phyloP scores from a whole-genome alignment of 1,284 basidiomycete species.

The Tylopilus sp. region DNA sequence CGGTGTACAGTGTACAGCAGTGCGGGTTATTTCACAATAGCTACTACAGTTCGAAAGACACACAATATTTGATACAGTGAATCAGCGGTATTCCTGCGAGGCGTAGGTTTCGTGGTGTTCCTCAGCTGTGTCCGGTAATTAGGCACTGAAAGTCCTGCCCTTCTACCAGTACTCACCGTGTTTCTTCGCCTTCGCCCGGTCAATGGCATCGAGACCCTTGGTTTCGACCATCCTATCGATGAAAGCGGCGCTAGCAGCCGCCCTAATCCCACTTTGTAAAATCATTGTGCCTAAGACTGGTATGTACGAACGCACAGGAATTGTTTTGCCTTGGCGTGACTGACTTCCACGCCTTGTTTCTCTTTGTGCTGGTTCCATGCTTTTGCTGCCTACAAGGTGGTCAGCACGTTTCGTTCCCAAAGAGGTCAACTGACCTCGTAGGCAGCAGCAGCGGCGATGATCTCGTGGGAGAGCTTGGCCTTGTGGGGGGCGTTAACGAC shows the following conservation, averaged over 20 bases:
- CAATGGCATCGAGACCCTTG: constrained; percentile 46
- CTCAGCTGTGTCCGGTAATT: constrained; percentile 10
- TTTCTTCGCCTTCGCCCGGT: constrained; percentile 37
- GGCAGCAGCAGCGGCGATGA: constrained; percentile 30
- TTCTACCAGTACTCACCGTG: constrained; percentile 6
- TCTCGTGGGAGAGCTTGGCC: constrained; percentile 28
- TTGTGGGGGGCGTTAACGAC: constrained; percentile 36
- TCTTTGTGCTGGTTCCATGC: constrained; percentile 21
- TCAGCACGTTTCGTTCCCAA: constrained; percentile 3
- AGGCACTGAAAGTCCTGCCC: background rate
- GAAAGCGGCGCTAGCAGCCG: constrained; percentile 40
- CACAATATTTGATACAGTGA: background rate
- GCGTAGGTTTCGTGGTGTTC: background rate
- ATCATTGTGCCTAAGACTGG: background rate
- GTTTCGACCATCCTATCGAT: constrained; percentile 47
- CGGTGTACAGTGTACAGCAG: constrained; percentile 4
- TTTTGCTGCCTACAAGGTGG: constrained; percentile 25
- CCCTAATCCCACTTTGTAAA: constrained; percentile 19
- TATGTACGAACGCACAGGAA: constrained; percentile 17
- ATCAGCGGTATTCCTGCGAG: background rate
- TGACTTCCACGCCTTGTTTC: constrained; percentile 14
- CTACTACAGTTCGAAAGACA: background rate
- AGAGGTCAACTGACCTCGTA: constrained; percentile 18
- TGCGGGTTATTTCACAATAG: background rate
- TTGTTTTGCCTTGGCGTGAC: constrained; percentile 24